A percentile compares a stretch with the other conserved stretches of the same genome.
Conservation (phyloP, 257 asterid species). For the Parsonsia alboflavescens region DNA sequence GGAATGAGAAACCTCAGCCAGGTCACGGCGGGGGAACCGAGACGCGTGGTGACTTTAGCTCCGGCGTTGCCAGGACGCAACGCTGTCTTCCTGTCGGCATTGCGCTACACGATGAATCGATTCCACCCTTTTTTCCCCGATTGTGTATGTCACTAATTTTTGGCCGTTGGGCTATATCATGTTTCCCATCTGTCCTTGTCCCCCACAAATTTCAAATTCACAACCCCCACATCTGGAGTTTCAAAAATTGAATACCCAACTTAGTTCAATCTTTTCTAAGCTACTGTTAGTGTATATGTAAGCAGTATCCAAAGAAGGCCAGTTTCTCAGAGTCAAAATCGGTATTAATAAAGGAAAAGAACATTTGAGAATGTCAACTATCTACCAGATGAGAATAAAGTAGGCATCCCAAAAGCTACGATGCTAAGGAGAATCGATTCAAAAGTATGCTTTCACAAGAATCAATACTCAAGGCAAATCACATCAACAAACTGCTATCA, state of each 20-base stretch:
- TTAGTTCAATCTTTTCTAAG: neutral
- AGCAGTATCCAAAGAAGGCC: neutral
- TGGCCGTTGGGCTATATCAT: neutral
- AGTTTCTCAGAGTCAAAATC: neutral
- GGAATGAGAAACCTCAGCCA: neutral
- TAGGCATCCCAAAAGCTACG: neutral
- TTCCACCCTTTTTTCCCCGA: neutral
- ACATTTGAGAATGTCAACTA: neutral
- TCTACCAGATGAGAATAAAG: neutral
- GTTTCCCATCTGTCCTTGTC: neutral
- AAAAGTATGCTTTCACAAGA: neutral
- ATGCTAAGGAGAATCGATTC: neutral
- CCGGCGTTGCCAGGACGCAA: slow-evolving; percentile 18
- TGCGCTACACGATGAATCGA: neutral
- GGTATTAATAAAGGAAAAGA: neutral
- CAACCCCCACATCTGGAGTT: neutral
- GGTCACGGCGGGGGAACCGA: slow-evolving; percentile 11
- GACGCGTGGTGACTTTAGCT: slow-evolving; percentile 23
- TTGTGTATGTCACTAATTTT: neutral
- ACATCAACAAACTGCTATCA: neutral
- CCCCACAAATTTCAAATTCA: neutral
- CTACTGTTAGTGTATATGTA: neutral
- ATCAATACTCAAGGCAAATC: neutral
- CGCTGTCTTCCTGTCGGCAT: slow-evolving; percentile 15
- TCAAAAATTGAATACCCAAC: neutral